Evolutionary conservation across 2,329 filamentous ascomycete species (phyloP).

Genomic region (Epichloe brachyelytri): DNA sequence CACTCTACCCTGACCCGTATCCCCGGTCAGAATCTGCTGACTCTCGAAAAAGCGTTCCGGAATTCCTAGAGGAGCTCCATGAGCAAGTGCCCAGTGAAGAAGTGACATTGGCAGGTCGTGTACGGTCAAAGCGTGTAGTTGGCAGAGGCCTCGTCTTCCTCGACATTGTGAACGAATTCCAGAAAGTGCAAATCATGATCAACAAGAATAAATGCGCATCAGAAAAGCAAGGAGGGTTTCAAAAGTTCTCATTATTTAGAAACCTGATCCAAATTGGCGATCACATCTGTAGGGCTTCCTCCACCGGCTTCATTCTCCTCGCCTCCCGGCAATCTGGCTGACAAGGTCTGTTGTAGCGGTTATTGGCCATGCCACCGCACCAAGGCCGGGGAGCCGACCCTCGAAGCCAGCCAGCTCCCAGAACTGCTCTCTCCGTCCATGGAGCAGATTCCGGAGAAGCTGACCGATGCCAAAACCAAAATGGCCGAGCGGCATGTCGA

Average conservation of each 20-base stretch:
- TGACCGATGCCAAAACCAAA: constrained; percentile 59
- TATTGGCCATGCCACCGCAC: constrained; percentile 59
- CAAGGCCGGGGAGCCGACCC: constrained; percentile 59
- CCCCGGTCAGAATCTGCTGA: constrained; percentile 20
- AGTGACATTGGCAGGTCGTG: constrained; percentile 43
- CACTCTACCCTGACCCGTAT: constrained; percentile 23
- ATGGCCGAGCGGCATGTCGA: constrained; percentile 74
- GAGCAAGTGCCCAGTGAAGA: constrained; percentile 14
- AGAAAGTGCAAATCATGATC: constrained; percentile 63
- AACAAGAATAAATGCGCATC: constrained; percentile 42
- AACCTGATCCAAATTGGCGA: constrained; percentile 68
- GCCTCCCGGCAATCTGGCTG: constrained; percentile 11
- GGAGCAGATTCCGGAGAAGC: constrained; percentile 60
- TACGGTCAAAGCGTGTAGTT: constrained; percentile 56
- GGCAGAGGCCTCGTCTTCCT: constrained; percentile 76
- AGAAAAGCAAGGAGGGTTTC: constrained; percentile 20
- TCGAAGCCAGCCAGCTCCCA: constrained; percentile 57
- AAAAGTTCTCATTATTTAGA: constrained; percentile 45
- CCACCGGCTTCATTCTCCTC: constrained; percentile 9
- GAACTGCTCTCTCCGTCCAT: constrained; percentile 64
- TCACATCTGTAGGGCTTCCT: constrained; percentile 55
- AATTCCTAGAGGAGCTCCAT: constrained; percentile 21
- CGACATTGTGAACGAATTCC: constrained; percentile 61
- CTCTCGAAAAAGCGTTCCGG: constrained; percentile 19
- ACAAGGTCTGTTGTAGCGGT: constrained; percentile 38